A percentile compares a stretch with the other conserved stretches of the same genome.
Conservation (phyloP, 2,329 filamentous ascomycete genomes). For the Penicillium sp. region DNA sequence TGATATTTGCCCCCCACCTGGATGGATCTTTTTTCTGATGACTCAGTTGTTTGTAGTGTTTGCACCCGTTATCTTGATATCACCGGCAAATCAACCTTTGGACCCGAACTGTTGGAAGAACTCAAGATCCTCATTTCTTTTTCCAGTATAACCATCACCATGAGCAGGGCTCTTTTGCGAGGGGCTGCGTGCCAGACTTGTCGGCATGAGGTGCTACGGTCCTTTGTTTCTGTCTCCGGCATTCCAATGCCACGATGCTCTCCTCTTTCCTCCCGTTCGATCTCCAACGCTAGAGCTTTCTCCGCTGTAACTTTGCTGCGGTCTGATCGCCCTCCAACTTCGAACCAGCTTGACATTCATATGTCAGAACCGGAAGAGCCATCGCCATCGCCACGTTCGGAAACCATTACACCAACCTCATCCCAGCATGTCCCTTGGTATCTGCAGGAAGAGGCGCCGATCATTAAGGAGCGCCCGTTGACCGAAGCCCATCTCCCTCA, state of each 20-base stretch:
- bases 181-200: constrained; percentile 33
- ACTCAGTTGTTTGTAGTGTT: constrained; percentile 28
- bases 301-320: constrained; percentile 22
- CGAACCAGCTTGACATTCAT: constrained; percentile 16
- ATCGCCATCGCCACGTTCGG: neutral
- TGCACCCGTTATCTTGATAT: constrained; percentile 20
- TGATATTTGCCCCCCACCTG: constrained; percentile 29
- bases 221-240: constrained; percentile 31
- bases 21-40: constrained; percentile 24
- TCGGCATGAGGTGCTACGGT: constrained; percentile 31
- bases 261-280: constrained; percentile 11
- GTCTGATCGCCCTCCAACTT: constrained; percentile 26
- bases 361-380: constrained; percentile 13
- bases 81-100: constrained; percentile 1
- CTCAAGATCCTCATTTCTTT: neutral
- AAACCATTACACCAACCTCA: constrained; percentile 5
- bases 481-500: constrained; percentile 60
- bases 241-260: constrained; percentile 25
- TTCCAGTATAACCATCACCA: constrained; percentile 18
- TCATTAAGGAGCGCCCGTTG: constrained; percentile 43
- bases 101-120: neutral
- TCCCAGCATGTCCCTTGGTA: constrained; percentile 71
- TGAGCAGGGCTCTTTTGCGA: constrained; percentile 36
- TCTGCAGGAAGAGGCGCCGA: constrained; percentile 61
- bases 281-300: constrained; percentile 26